phyloP scores from a whole-genome alignment of 2,329 filamentous ascomycete genomes.

The Grosmannia huntii region DNA sequence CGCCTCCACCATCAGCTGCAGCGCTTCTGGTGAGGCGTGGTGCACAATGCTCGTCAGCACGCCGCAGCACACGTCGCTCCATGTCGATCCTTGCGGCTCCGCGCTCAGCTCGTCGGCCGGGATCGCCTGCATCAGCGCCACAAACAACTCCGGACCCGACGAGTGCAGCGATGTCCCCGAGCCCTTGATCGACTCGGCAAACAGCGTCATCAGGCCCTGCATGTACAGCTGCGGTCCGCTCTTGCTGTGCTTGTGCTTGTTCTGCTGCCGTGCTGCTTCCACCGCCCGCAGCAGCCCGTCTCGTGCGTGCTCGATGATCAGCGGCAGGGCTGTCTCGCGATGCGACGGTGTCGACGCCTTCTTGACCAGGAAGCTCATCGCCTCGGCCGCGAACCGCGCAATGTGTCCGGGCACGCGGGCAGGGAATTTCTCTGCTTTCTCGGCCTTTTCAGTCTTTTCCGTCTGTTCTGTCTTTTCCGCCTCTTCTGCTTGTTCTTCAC shows the following conservation, averaged over 20 bases:
- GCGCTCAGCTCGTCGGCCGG: conserved; percentile 36
- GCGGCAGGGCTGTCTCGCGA: conserved; percentile 57
- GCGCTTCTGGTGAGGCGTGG: conserved; percentile 62
- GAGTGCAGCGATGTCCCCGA: conserved; percentile 48
- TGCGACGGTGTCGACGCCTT: conserved; percentile 66
- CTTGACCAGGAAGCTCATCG: conserved; percentile 83
- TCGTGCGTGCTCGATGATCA: conserved; percentile 60
- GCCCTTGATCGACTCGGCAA: conserved; percentile 67
- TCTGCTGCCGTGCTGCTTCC: conserved; percentile 13
- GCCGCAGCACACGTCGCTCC: conserved; percentile 58
- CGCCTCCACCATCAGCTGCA: conserved; percentile 52
- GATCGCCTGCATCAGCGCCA: conserved; percentile 36
- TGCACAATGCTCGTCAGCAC: conserved; percentile 74
- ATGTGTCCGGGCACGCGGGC: conserved; percentile 69
- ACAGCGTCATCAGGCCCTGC: conserved; percentile 82
- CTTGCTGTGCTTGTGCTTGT: conserved; percentile 23
- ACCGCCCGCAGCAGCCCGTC: conserved; percentile 42
- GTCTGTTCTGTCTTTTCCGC: background rate
- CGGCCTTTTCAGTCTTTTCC: background rate
- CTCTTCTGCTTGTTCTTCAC: background rate
- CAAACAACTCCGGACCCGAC: conserved; percentile 40
- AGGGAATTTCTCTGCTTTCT: background rate
- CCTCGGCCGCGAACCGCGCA: conserved; percentile 84
- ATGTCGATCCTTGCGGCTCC: conserved; percentile 21
- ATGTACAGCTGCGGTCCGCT: conserved; percentile 47